Evolutionary conservation across 495 filamentous ascomycete species (phyloP), one percentile per base, ranked within the genome.

Genomic region (Podospora pseudopauciseta): DNA sequence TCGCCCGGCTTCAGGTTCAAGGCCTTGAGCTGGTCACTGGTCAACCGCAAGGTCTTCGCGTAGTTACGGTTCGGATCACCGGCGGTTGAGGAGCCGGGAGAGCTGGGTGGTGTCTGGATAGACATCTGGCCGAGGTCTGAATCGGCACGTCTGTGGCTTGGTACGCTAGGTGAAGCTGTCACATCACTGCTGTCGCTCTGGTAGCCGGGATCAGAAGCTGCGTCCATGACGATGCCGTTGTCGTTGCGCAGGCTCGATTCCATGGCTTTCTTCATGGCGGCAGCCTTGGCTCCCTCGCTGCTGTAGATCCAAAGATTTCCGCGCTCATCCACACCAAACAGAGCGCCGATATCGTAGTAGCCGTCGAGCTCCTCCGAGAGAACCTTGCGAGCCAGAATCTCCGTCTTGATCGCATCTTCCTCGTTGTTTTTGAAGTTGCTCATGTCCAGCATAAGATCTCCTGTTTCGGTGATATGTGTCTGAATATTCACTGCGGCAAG

Each of bases 271-370:
- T 86, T 81, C 79, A 81, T 82, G n/a, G 85, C 85, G 15, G 82
- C 84, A 73, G 93, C 91, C 73, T 97, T 98, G 27, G 96, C 93
- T 72, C 97, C 96, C 75, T 97, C 93, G 70, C 93, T 97, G 77
- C 92, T 95, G 79, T 98, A 99, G 65, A 98, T 98, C 96, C 95
- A 98, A 11, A 99, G 82, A 74, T 99, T 98, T 5, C 95, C 95
- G 60, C 94, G 88, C 72, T 96, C 93, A 74, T 99, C 95, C 27
- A 92, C 92, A 7, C 92, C 94, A 75, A 99, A 97, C 6, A 99
- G 84, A 28, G 95, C 90, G 32, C 94, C 94, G 73, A 99, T 94
- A 75, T 99, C 96, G 76, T 97, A 97, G 71, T 92, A 91, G 18
- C 94, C 95, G 76, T 97, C 92, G 23, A 98, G 80, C 77, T 98